Percentiles rank a stretch among this genome's conserved stretches.
These are phyloP conservation scores for Globisporangium abappressorium DNA, from an alignment of 352 stramenopile genomes.

Conservation along the genomic window DNA sequence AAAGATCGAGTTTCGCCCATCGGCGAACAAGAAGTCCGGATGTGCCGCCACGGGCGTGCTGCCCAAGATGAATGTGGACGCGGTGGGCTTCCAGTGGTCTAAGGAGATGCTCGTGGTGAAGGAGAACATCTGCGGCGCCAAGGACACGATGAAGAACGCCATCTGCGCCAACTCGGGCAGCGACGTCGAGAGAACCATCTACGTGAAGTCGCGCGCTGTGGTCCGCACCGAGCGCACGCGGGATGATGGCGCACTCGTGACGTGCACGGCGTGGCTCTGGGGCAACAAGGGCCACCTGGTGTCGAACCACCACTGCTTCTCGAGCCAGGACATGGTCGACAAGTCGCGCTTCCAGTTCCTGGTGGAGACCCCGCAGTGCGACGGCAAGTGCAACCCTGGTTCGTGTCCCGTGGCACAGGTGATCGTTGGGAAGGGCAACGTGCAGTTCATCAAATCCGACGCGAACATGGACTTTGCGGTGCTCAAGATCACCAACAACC, in stretches of 20 bases:
- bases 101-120: slow-evolving; percentile 30
- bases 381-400: slow-evolving; percentile 28
- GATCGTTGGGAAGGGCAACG: slow-evolving; percentile 33
- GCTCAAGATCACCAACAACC: slow-evolving; percentile 43
- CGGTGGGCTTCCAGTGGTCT: slow-evolving; percentile 39
- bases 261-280: slow-evolving; percentile 29
- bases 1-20: slow-evolving; percentile 43
- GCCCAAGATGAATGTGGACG: slow-evolving; percentile 28
- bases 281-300: slow-evolving; percentile 33
- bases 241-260: slow-evolving; percentile 48
- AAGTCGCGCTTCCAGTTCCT: slow-evolving; percentile 36
- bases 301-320: slow-evolving; percentile 43
- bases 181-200: slow-evolving; percentile 37
- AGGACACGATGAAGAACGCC: slow-evolving; percentile 59
- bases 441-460: slow-evolving; percentile 61
- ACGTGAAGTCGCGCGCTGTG: slow-evolving; percentile 37
- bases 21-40: slow-evolving; percentile 15
- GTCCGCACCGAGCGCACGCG: slow-evolving; percentile 47
- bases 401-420: slow-evolving; percentile 31
- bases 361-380: slow-evolving; percentile 13
- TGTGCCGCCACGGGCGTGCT: slow-evolving; percentile 17
- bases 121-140: slow-evolving; percentile 47
- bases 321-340: slow-evolving; percentile 25
- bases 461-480: slow-evolving; percentile 49
- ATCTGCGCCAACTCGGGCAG: slow-evolving; percentile 33